Evolutionary conservation across 2,329 filamentous ascomycete genomes (phyloP), one percentile per base, ranked within the genome.

Genomic region (Coleophoma eucalyptorum): DNA sequence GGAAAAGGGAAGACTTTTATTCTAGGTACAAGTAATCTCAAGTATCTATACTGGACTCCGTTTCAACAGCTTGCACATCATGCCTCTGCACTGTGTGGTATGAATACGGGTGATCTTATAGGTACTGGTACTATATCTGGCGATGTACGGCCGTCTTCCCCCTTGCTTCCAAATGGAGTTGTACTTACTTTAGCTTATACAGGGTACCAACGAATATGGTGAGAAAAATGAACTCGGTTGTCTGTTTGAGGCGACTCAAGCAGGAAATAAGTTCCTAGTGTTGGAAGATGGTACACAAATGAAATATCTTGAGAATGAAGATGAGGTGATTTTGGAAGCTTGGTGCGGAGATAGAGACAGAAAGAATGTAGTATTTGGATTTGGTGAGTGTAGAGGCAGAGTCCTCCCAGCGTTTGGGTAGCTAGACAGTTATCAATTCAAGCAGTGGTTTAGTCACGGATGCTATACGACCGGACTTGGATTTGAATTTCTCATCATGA

Each of bases 221-320:
- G 72, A 75, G 42, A 66, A 72, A 10, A 69, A 71, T 13, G 75
- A 76, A 31, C 70, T 78, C 55, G 84, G 84, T 3, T 80, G 80
- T 60, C 65, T 87, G 49, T 65, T 87, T 35, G 84, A 87, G 65
- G 77, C 81, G 56, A 85, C 76, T 1, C 73, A 78, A 51, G 77
- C 77, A 51, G 83, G 83, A 7, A 83, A 83, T 66, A 68, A 69
- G n/a, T 65, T 73, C 2, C 69, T 86, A 33, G 69, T 72, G 2
- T 75, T 76, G 44, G 79, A 79, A 7, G 79, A 80, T 34, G 42
- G 42, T 74, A 80, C 64, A 74, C 83, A 19, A 26, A 26, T 44
- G 48, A 72, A 69, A n/a, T 87, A 85, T 67, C 64, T 87, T 40
- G 74, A 84, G 61, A 83, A 87, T 58, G 83, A 82, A 0, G 84